Evolutionary conservation across 2,329 filamentous ascomycete genomes (phyloP), one percentile per base, ranked within the genome.

Genomic region (Beauveria australis): DNA sequence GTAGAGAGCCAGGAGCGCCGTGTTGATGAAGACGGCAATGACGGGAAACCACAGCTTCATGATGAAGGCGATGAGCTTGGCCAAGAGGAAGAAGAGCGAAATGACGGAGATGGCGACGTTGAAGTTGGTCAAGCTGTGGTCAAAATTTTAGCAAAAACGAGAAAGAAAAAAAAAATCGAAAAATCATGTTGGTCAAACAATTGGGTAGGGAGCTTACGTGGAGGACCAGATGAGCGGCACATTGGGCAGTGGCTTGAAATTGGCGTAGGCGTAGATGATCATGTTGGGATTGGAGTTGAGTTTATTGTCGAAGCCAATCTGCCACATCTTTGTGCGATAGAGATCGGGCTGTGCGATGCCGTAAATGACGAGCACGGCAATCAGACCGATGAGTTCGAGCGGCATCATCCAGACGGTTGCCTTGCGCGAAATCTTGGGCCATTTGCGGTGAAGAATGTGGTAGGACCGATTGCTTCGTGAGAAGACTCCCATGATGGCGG

Each of bases 41-140:
- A 89, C 70, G 6, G 89, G 89, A 65, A 80, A 84, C 79, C 85
- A 91, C 67, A 87, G 75, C 70, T 87, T 84, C 80, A 92, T 84
- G 68, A 90, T 84, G 74, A 83, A 86, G 68, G 83, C 79, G 63
- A 88, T 83, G 64, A 83, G 79, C 77, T 91, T 92, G 71, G 81
- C 78, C 49, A 92, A 80, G 63, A 91, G 81, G 70, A 91, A 79
- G 77, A 93, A 93, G 71, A 89, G 87, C 61, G 85, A 86, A 59
- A 91, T 78, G 65, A 93, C 82, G 43, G 88, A 88, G 66, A 92
- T 87, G 69, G 87, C 87, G 66, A 92, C 84, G 69, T 92, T 91
- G 75, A 83, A 91, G 66, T 87, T 79, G 53, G 89, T 91, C 64
- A 91, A 78, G 60, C 89, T 92, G 53, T 43, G 40, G 10, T 18